A percentile compares a stretch with the other conserved stretches of the same genome.
Conservation (phyloP, 306 rosid species). For the Dryas drummondii region DNA sequence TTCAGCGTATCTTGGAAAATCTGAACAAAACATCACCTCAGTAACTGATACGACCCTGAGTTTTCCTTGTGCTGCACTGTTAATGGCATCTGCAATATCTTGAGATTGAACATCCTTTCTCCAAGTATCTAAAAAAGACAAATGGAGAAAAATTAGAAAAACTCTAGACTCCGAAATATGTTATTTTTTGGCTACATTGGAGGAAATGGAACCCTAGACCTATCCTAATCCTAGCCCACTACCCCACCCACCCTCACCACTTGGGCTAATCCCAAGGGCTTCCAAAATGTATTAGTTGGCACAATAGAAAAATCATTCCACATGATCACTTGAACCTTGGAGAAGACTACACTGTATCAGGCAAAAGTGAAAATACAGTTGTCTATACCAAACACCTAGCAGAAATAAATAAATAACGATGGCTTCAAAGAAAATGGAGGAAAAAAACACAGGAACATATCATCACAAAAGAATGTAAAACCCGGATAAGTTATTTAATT, state of each 20-base stretch:
- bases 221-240: no score
- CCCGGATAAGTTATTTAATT: background rate
- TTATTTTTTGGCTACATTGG: no score
- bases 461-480: background rate
- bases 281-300: background rate
- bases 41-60: constrained; percentile 65
- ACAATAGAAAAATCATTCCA: background rate
- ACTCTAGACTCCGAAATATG: background rate
- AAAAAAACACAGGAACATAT: background rate
- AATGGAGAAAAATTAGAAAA: constrained; percentile 24
- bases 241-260: background rate
- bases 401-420: background rate
- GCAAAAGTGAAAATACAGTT: background rate
- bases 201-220: no score
- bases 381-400: background rate
- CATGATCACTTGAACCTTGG: background rate
- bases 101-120: constrained; percentile 63
- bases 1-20: constrained; percentile 23
- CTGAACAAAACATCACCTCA: constrained; percentile 49
- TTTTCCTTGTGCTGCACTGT: constrained; percentile 67
- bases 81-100: constrained; percentile 75
- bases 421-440: constrained; percentile 1
- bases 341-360: background rate
- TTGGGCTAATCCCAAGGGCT: no score
- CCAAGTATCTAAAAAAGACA: constrained; percentile 71